Base-by-base conservation (phyloP, 208 protist genomes). In the Naegleria gruberi region DNA sequence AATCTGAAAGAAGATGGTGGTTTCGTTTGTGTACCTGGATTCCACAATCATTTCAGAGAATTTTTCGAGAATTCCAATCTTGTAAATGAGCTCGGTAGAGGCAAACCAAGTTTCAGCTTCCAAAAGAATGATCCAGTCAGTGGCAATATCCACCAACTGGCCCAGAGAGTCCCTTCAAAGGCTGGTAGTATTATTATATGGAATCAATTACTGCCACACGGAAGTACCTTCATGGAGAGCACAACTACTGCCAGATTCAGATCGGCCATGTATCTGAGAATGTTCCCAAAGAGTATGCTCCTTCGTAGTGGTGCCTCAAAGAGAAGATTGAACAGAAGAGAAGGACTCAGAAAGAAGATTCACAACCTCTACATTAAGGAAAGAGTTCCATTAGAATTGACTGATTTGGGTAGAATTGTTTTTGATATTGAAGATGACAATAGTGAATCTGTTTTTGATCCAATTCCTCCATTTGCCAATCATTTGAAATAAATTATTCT, bases 1-100 rank as follows among this genome's bases (percentile, higher is more conserved):
- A 88, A 88, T 23, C 5, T 40, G 19, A 42, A 42, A 65, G 44
- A 88, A 88, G 84, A 88, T 88, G 84, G 84, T 43, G 84, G 84
- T 43, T 88, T 88, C 1, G 23, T 65, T 8, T 3, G 34, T 7
- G 84, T 88, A 6, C 84, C 84, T 15, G 45, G 45, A 4, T 88
- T 88, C 23, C 84, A 88, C 30, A 37, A 88, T 7, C 12, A 65
- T 10, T 88, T 88, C 19, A 8, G 40, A 43, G 10, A 88, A 41
- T 88, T 34, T 41, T 65, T 88, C 42, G 43, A 65, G 26, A 40
- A 40, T 42, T 26, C 4, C 0, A n/a, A 4, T 30, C 19, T 55
- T 15, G 44, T 45, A 8, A 65, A 23, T 5, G 4, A 51, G 0
- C n/a, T 65, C 8, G 84, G 26, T 43, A 6, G 45, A 6, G 26